A percentile compares a stretch with the other conserved stretches of the same genome.
Evolutionary conservation across 1,284 basidiomycete species (phyloP).

Genomic region (Mycosarcoma maydis): DNA sequence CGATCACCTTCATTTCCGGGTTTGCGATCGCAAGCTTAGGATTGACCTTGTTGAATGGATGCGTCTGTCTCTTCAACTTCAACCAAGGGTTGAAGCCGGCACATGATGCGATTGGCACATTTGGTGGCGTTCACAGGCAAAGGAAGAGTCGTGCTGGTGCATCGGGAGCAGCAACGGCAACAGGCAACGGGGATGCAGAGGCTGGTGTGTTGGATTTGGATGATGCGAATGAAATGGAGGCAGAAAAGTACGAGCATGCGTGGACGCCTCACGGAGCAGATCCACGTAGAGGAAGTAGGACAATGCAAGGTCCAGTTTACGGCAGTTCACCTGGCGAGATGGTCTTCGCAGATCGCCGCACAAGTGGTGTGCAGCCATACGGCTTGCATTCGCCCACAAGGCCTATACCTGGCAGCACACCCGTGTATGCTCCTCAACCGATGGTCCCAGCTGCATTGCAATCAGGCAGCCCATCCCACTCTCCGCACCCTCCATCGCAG

Average conservation of each 20-base stretch:
- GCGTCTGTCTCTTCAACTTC: constrained; percentile 58
- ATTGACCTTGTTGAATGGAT: constrained; percentile 44
- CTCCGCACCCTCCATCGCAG: background rate
- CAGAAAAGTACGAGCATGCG: constrained; percentile 9
- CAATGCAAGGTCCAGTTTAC: constrained; percentile 13
- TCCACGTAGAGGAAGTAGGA: constrained; percentile 1
- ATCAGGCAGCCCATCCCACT: background rate
- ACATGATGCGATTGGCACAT: constrained; percentile 50
- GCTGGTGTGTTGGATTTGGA: constrained; percentile 22
- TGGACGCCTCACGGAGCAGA: background rate
- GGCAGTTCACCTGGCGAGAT: background rate
- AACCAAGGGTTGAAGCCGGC: constrained; percentile 49
- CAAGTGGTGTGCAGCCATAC: background rate
- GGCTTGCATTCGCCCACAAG: background rate
- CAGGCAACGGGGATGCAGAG: background rate
- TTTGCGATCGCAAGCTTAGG: constrained; percentile 46
- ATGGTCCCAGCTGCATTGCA: background rate
- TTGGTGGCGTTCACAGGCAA: constrained; percentile 41
- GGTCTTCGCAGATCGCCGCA: background rate
- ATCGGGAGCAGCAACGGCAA: constrained; percentile 1
- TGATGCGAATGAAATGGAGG: constrained; percentile 1
- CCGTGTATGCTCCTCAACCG: background rate
- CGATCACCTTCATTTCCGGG: constrained; percentile 55
- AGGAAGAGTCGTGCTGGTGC: constrained; percentile 1
- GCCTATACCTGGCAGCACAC: background rate